These are phyloP conservation scores for Plasmodium berghei DNA, from an alignment of 169 alveolate genomes.

Conservation along the genomic window DNA sequence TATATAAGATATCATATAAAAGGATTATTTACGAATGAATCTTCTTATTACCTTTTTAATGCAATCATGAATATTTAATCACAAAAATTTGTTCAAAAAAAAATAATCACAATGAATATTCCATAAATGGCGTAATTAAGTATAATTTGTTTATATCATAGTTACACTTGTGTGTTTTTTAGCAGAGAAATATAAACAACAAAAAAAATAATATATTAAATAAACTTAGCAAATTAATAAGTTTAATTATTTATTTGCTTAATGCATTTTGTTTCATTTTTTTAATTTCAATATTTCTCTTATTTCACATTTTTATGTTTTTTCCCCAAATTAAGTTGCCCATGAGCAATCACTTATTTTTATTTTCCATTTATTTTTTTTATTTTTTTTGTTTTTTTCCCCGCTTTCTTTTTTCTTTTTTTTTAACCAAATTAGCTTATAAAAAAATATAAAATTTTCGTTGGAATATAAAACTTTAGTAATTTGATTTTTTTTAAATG, in stretches of 20 bases:
- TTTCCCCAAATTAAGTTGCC: background rate
- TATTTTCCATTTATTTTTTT: too few species aligned
- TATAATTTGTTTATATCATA: too few species aligned
- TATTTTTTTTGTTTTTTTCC: too few species aligned
- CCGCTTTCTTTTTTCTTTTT: too few species aligned
- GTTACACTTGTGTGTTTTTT: background rate
- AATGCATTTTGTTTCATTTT: background rate
- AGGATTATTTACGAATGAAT: slow-evolving; percentile 50
- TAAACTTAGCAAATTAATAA: background rate
- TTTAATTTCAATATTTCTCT: background rate
- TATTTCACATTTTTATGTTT: background rate
- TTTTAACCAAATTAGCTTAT: too few species aligned
- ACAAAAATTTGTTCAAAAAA: background rate
- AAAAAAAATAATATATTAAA: background rate
- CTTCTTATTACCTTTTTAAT: slow-evolving; percentile 36
- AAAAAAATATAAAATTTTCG: too few species aligned
- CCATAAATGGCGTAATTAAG: background rate
- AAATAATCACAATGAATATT: background rate
- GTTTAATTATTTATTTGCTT: background rate
- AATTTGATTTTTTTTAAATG: too few species aligned
- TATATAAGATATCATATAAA: slow-evolving; percentile 59
- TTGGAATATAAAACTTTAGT: too few species aligned
- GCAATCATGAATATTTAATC: slow-evolving; percentile 3
- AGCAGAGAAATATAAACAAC: background rate
- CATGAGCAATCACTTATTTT: too few species aligned